Percentiles rank a stretch among this genome's conserved stretches.
Conservation (phyloP, 345 rosid genomes). For the Pugionium dolabratum region DNA sequence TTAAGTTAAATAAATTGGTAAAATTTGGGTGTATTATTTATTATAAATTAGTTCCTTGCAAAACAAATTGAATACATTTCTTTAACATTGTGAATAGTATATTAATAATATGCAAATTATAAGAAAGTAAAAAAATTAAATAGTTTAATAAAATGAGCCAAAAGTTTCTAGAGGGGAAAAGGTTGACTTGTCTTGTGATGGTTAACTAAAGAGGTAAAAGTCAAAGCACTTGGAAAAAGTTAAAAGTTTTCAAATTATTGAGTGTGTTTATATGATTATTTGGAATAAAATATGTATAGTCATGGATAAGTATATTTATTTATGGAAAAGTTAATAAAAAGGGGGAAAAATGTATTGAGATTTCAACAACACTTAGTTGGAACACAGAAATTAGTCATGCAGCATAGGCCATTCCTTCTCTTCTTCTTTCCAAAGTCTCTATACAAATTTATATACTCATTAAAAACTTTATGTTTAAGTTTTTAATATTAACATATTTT, state of each 20-base stretch:
- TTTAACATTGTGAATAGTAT: not conserved
- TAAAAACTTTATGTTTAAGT: not conserved
- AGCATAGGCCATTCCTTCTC: conserved; percentile 30
- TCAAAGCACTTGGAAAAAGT: conserved; percentile 43
- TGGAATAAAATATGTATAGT: conserved; percentile 31
- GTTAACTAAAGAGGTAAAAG: conserved; percentile 20
- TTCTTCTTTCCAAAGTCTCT: too few species aligned
- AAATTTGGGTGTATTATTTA: conserved; percentile 31
- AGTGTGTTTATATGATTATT: conserved; percentile 35
- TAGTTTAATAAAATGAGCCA: not conserved
- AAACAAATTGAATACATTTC: conserved; percentile 28
- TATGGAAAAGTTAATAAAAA: conserved; percentile 24
- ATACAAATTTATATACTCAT: not conserved
- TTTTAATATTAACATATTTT: too few species aligned
- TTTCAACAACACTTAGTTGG: conserved; percentile 38
- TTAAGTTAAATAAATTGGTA: conserved; percentile 25
- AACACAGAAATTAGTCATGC: conserved; percentile 34
- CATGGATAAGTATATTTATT: conserved; percentile 27
- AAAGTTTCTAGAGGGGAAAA: conserved; percentile 37
- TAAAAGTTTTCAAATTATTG: conserved; percentile 41
- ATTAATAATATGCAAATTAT: not conserved
- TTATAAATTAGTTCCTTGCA: conserved; percentile 16
- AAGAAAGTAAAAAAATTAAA: too few species aligned
- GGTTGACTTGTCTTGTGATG: conserved; percentile 46
- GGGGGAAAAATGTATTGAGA: conserved; percentile 13